Evolutionary conservation across 768 basidiomycete genomes (phyloP), one percentile per base, ranked within the genome.

Genomic region (Leucocoprinus birnbaumii): DNA sequence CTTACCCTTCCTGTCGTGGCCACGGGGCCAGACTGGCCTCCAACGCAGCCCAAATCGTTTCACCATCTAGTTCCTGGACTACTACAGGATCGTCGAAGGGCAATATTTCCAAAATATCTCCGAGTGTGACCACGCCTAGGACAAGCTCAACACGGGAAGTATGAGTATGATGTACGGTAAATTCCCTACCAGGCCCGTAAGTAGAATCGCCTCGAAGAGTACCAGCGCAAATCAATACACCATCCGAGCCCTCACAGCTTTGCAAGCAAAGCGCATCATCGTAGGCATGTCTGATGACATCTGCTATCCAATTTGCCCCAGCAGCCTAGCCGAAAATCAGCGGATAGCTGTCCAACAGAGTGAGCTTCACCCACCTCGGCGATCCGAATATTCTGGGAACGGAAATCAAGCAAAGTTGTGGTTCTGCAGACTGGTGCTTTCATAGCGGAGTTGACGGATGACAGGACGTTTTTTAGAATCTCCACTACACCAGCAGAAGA

Each of bases 1-100:
- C 75, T 68, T 57, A 84, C 92, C 94, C 94, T 78, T 95, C 94
- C 69, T 94, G 92, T 16, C 91, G 86, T 6, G 94, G 94, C 82
- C 88, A 95, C 50, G 80, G 89, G 55, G 73, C 74, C 5, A 97
- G 71, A 5, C 83, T 81, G 10, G 75, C 75, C 64, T 97, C 94
- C 34, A 96, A 60, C 0, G 87, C 84, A 40, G 83, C 84, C 90
- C 91, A 94, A 42, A 96, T 77, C 0, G 84, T 75, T 60, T 80
- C 76, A 1, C 94, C 93, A 59, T 91, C 84, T 14, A 96, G 66
- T 66, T 94, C 87, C 10, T 94, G 61, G 2, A 93, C 91, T 4
- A 97, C 80, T 14, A 87, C 73, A 2, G 92, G 86, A 61, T 96
- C 94, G 53, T 89, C 87, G 57, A 94, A 96, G 0, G 94, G 94